These are phyloP conservation scores for Linnemannia elongata DNA, from an alignment of 192 early-diverging fungal species.

Conservation along the genomic window DNA sequence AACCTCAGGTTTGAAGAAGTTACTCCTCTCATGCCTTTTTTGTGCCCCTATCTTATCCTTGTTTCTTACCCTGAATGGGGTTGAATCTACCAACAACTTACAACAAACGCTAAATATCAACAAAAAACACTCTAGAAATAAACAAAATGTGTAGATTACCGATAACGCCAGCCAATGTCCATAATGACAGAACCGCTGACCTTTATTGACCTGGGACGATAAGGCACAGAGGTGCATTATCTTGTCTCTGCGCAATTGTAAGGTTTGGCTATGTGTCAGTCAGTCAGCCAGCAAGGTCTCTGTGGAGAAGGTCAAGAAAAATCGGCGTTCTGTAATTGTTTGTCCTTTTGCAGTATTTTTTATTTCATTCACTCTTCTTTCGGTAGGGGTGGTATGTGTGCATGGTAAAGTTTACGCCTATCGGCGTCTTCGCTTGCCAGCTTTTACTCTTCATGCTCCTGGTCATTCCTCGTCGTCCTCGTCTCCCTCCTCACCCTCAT, in stretches of 20 bases:
- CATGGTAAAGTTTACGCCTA: not conserved
- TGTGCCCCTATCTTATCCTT: too few relatives aligned
- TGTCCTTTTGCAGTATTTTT: not conserved
- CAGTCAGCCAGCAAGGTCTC: not conserved
- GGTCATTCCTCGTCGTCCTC: not conserved
- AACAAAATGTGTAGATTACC: not conserved
- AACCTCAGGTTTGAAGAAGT: not conserved
- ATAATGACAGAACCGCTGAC: not conserved
- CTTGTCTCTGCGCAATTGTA: slow-evolving; percentile 1
- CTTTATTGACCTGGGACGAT: not conserved
- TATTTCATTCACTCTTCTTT: not conserved
- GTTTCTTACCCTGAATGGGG: not conserved
- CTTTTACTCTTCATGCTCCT: not conserved
- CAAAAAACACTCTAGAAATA: not conserved
- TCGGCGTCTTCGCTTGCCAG: not conserved
- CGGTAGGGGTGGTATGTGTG: not conserved
- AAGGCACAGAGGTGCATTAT: slow-evolving; percentile 1
- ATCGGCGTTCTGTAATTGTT: not conserved
- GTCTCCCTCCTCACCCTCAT: not conserved
- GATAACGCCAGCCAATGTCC: not conserved
- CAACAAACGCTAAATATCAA: not conserved
- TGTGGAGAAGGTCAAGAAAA: not conserved
- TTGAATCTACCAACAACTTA: not conserved
- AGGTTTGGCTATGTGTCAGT: not conserved
- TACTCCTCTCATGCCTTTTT: not conserved